Evolutionary conservation across 2,329 filamentous ascomycete species (phyloP).

Genomic region (Mycosphaerella arachidis): DNA sequence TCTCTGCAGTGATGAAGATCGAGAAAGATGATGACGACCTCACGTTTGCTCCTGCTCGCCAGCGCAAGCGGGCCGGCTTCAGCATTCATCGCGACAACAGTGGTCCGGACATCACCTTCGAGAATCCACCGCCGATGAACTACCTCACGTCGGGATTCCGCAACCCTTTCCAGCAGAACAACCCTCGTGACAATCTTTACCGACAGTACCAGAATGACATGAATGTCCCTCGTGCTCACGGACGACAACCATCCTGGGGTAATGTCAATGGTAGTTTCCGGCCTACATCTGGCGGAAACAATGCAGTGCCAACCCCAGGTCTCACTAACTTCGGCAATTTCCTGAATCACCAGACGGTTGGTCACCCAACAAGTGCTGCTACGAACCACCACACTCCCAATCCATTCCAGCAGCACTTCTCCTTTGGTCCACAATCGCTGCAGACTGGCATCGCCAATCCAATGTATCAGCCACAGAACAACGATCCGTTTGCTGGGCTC

Average conservation of each 20-base stretch:
- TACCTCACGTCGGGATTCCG: constrained; percentile 18
- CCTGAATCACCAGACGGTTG: neutral
- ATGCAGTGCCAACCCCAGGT: neutral
- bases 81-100: constrained; percentile 41
- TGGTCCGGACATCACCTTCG: constrained; percentile 34
- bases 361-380: neutral
- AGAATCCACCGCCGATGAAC: constrained; percentile 20
- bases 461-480: constrained; percentile 9
- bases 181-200: neutral
- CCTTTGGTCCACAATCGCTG: neutral
- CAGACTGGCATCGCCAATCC: neutral
- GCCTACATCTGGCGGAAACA: constrained; percentile 10
- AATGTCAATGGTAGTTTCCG: constrained; percentile 14
- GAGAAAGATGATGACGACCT: constrained; percentile 30
- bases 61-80: constrained; percentile 35
- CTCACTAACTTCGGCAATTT: constrained; percentile 9
- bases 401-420: constrained; percentile 3
- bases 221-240: constrained; percentile 7
- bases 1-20: constrained; percentile 11
- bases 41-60: constrained; percentile 29
- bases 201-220: neutral
- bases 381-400: constrained; percentile 1
- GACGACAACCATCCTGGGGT: constrained; percentile 14
- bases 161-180: neutral
- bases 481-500: constrained; percentile 8